A percentile compares a stretch with the other conserved stretches of the same genome.
Evolutionary conservation across 2,329 filamentous ascomycete genomes (phyloP).

Genomic region (Bimuria novae-zelandiae): DNA sequence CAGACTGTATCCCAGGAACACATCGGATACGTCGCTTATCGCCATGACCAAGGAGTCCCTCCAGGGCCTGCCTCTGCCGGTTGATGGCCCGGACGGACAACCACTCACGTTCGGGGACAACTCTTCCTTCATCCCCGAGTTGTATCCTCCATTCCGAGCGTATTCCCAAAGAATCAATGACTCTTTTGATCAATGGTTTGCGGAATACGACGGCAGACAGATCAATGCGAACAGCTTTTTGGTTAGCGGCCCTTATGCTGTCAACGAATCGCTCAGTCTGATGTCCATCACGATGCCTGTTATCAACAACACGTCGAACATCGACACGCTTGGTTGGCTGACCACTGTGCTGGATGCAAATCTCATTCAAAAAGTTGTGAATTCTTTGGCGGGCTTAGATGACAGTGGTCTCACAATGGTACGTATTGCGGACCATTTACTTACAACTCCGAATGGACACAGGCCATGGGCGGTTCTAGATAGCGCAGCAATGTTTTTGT

Average conservation of each 20-base stretch:
- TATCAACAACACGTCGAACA: slow-evolving; percentile 64
- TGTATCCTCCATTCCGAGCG: slow-evolving; percentile 83
- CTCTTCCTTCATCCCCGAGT: slow-evolving; percentile 64
- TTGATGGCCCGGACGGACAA: slow-evolving; percentile 61
- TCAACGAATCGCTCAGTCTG: slow-evolving; percentile 75
- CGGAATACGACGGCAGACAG: slow-evolving; percentile 48
- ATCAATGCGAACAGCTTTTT: slow-evolving; percentile 61
- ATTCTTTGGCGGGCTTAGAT: slow-evolving; percentile 71
- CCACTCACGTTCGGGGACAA: slow-evolving; percentile 64
- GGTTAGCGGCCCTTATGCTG: slow-evolving; percentile 74
- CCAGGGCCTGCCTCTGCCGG: slow-evolving; percentile 65
- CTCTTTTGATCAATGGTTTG: slow-evolving; percentile 46
- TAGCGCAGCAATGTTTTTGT: not conserved
- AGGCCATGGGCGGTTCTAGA: not conserved
- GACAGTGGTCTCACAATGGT: slow-evolving; percentile 68
- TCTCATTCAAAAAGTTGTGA: slow-evolving; percentile 65
- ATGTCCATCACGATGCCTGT: slow-evolving; percentile 83
- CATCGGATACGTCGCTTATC: slow-evolving; percentile 53
- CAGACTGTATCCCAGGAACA: slow-evolving; percentile 72
- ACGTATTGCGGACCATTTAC: not conserved
- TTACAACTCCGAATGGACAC: not conserved
- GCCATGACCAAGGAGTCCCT: slow-evolving; percentile 54
- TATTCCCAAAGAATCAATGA: slow-evolving; percentile 38
- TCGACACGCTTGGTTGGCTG: slow-evolving; percentile 78
- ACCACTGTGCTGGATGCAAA: slow-evolving; percentile 75